phyloP scores from a whole-genome alignment of 768 basidiomycete genomes.

The Boletus tomentosulus region DNA sequence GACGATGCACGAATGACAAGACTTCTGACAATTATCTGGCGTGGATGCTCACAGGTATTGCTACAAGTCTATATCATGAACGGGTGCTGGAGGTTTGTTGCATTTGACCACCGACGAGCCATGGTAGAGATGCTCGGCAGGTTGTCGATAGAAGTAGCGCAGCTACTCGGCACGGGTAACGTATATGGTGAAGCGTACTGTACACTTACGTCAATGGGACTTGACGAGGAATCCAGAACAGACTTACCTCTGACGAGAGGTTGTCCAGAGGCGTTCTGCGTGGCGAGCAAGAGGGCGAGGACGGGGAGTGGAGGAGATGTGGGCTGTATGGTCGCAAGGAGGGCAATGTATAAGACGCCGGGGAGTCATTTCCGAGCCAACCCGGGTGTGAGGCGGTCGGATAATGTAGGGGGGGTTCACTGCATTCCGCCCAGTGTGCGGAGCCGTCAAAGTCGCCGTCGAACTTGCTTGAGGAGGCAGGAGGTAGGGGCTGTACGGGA shows the following conservation, averaged over 20 bases:
- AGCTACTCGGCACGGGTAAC: conserved; percentile 24
- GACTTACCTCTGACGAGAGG: conserved; percentile 25
- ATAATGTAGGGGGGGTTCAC: conserved; percentile 18
- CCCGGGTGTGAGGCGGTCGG: conserved; percentile 18
- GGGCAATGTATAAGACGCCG: conserved; percentile 27
- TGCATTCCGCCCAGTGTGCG: conserved; percentile 23
- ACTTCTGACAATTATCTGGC: conserved; percentile 5
- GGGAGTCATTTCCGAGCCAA: conserved; percentile 29
- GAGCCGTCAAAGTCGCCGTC: conserved; percentile 18
- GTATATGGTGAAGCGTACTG: conserved; percentile 25
- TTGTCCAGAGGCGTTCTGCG: conserved; percentile 25
- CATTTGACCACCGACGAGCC: conserved; percentile 35
- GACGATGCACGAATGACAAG: conserved; percentile 14
- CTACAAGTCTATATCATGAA: conserved; percentile 32
- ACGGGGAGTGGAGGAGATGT: conserved; percentile 27
- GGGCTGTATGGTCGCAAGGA: conserved; percentile 28
- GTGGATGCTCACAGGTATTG: conserved; percentile 1
- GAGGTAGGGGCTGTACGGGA: conserved; percentile 12
- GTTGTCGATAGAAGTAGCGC: conserved; percentile 30
- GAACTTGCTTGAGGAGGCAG: conserved; percentile 1
- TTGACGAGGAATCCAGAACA: background rate
- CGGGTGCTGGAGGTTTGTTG: conserved; percentile 30
- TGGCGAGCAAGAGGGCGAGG: conserved; percentile 22
- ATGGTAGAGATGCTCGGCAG: conserved; percentile 33
- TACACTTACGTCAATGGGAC: conserved; percentile 3